A percentile compares a stretch with the other conserved stretches of the same genome.
Evolutionary conservation across 1,284 basidiomycete genomes (phyloP).

Genomic region (Sanghuangporus sanghuang): DNA sequence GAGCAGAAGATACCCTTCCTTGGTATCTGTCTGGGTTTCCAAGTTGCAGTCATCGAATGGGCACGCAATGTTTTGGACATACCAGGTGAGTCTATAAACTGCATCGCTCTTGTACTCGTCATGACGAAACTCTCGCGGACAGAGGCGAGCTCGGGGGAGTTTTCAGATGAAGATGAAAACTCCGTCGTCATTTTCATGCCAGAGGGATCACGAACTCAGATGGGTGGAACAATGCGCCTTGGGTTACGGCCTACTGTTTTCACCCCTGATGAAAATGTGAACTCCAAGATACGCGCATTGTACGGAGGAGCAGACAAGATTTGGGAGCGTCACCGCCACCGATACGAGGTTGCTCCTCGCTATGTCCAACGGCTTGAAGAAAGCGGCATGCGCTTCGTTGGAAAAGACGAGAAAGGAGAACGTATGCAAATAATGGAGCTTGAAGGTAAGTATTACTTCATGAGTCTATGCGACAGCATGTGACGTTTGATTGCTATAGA

Average conservation of each 20-base stretch:
- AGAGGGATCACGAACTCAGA: slow-evolving; percentile 95
- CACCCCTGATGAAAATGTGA: slow-evolving; percentile 50
- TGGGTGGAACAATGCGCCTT: slow-evolving; percentile 98
- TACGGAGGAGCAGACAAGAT: slow-evolving; percentile 84
- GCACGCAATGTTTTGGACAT: slow-evolving; percentile 82
- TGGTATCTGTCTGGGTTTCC: slow-evolving; percentile 97
- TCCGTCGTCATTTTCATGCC: slow-evolving; percentile 98
- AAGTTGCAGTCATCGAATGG: slow-evolving; percentile 95
- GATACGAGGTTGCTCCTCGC: slow-evolving; percentile 95
- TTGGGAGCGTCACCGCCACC: slow-evolving; percentile 97
- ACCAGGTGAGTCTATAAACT: slow-evolving; percentile 39
- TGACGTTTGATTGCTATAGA: slow-evolving; percentile 40
- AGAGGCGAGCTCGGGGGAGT: slow-evolving; percentile 90
- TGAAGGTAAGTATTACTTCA: slow-evolving; percentile 45
- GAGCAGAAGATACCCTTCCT: slow-evolving; percentile 95
- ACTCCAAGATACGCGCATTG: slow-evolving; percentile 71
- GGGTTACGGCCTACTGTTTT: slow-evolving; percentile 95
- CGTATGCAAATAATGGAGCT: slow-evolving; percentile 97
- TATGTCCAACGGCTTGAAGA: slow-evolving; percentile 73
- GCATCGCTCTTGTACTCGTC: neutral
- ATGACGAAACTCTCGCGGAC: slow-evolving; percentile 2
- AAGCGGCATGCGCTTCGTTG: slow-evolving; percentile 80
- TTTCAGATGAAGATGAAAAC: slow-evolving; percentile 53
- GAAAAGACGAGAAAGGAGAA: slow-evolving; percentile 93
- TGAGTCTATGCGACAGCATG: no score